phyloP scores from a whole-genome alignment of 108 stramenopile species.

The Nitzschia sp. region DNA sequence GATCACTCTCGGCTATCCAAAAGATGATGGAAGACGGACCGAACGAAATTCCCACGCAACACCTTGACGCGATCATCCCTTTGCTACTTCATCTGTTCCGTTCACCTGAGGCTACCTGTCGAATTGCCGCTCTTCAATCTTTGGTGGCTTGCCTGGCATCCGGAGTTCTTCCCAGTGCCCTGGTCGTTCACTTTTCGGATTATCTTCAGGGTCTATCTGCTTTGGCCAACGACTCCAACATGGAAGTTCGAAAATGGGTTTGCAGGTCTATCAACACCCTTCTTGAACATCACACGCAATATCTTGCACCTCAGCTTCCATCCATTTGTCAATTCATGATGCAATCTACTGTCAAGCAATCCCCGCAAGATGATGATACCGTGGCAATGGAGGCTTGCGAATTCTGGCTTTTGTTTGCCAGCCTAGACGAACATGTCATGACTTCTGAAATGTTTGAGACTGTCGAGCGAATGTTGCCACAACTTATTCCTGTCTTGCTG shows the following conservation, averaged over 20 bases:
- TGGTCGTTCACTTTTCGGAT: constrained; percentile 77
- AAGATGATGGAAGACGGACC: constrained; percentile 88
- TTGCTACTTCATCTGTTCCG: constrained; percentile 50
- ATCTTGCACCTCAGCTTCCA: constrained; percentile 65
- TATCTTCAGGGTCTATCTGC: constrained; percentile 67
- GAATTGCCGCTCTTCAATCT: constrained; percentile 48
- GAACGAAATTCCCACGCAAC: constrained; percentile 36
- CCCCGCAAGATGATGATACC: constrained; percentile 13
- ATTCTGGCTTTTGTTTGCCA: constrained; percentile 85
- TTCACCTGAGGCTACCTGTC: constrained; percentile 27
- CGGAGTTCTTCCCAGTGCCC: constrained; percentile 56
- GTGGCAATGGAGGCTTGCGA: constrained; percentile 89
- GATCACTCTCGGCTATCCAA: constrained; percentile 57
- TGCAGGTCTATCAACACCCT: constrained; percentile 85
- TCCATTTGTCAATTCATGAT: constrained; percentile 83
- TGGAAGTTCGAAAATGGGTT: constrained; percentile 72
- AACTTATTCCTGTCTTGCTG: constrained; percentile 75
- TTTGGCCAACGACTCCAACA: constrained; percentile 62
- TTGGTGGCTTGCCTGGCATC: constrained; percentile 51
- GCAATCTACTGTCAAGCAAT: constrained; percentile 46
- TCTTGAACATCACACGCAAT: constrained; percentile 61
- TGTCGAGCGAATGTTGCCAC: constrained; percentile 50
- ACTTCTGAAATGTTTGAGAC: constrained; percentile 62
- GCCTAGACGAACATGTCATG: constrained; percentile 57
- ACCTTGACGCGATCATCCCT: constrained; percentile 65